Percentiles rank a stretch among this genome's conserved stretches.
These are phyloP conservation scores for Fusarium buharicum DNA, from an alignment of 2,329 filamentous ascomycete genomes.

Conservation along the genomic window DNA sequence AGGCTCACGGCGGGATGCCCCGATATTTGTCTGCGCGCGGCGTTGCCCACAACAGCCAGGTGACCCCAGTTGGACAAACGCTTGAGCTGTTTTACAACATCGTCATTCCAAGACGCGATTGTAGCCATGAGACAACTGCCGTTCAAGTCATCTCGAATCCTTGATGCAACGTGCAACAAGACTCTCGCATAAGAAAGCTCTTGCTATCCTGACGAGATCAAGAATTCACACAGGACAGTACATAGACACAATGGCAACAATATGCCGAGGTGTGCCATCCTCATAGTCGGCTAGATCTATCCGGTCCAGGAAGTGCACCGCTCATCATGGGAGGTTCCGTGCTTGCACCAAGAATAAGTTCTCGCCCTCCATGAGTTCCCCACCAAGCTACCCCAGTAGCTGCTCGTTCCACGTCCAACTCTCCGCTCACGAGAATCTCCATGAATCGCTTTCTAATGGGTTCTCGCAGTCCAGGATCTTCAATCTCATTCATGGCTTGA, in stretches of 20 bases:
- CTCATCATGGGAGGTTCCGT: slow-evolving; percentile 61
- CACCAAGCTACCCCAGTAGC: slow-evolving; percentile 87
- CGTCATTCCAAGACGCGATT: slow-evolving; percentile 18
- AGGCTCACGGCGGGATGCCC: neutral
- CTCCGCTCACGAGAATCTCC: slow-evolving; percentile 80
- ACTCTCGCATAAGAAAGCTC: neutral
- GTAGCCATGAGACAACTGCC: slow-evolving; percentile 12
- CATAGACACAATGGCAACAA: slow-evolving; percentile 2
- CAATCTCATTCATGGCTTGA: slow-evolving; percentile 71
- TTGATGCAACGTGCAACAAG: slow-evolving; percentile 16
- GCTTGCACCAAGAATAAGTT: slow-evolving; percentile 55
- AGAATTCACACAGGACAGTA: neutral
- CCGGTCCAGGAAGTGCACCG: slow-evolving; percentile 57
- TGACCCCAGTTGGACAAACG: slow-evolving; percentile 1
- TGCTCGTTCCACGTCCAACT: slow-evolving; percentile 88
- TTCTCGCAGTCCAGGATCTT: slow-evolving; percentile 69
- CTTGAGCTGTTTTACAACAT: slow-evolving; percentile 15
- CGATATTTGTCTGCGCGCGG: slow-evolving; percentile 8
- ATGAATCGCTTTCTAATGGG: slow-evolving; percentile 78
- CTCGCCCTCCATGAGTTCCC: slow-evolving; percentile 69
- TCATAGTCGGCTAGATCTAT: slow-evolving; percentile 53
- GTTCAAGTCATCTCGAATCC: neutral
- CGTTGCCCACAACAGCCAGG: slow-evolving; percentile 1
- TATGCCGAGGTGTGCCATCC: slow-evolving; percentile 1
- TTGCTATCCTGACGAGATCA: neutral